Evolutionary conservation across 2,329 filamentous ascomycete genomes (phyloP).

Genomic region (Hypoxylon rubiginosum): DNA sequence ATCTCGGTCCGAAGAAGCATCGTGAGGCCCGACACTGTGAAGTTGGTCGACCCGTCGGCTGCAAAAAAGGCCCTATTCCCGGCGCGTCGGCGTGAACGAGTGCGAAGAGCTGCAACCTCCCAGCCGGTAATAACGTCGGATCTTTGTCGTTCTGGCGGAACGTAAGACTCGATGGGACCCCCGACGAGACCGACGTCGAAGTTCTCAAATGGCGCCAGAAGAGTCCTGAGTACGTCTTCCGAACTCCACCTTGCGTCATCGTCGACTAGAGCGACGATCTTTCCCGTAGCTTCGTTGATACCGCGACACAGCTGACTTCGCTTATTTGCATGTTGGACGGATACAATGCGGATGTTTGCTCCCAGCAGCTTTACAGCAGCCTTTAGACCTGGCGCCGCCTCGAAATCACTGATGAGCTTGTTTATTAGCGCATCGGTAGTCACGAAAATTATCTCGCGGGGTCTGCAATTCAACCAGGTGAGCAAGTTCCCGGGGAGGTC

Average conservation of each 20-base stretch:
- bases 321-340: constrained; percentile 44
- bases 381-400: constrained; percentile 19
- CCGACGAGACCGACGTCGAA: constrained; percentile 43
- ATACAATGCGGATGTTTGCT: constrained; percentile 35
- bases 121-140: constrained; percentile 43
- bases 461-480: constrained; percentile 44
- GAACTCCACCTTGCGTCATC: constrained; percentile 48
- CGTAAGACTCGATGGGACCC: constrained; percentile 44
- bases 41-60: constrained; percentile 46
- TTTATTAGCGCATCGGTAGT: constrained; percentile 31
- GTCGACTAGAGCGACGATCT: constrained; percentile 48
- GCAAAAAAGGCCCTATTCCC: constrained; percentile 41
- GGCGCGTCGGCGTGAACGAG: constrained; percentile 39
- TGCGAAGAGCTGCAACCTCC: constrained; percentile 49
- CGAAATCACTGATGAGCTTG: constrained; percentile 2
- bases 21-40: constrained; percentile 48
- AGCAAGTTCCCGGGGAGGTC: constrained; percentile 39
- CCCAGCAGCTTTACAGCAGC: background rate
- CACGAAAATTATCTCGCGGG: constrained; percentile 50
- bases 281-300: constrained; percentile 39
- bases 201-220: constrained; percentile 48
- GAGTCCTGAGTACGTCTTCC: constrained; percentile 27
- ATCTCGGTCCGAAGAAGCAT: constrained; percentile 47
- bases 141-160: constrained; percentile 40
- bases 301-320: constrained; percentile 46